A percentile compares a stretch with the other conserved stretches of the same genome.
phyloP scores from a whole-genome alignment of 2,329 filamentous ascomycete genomes.

The Ascochyta viciae-villosae region DNA sequence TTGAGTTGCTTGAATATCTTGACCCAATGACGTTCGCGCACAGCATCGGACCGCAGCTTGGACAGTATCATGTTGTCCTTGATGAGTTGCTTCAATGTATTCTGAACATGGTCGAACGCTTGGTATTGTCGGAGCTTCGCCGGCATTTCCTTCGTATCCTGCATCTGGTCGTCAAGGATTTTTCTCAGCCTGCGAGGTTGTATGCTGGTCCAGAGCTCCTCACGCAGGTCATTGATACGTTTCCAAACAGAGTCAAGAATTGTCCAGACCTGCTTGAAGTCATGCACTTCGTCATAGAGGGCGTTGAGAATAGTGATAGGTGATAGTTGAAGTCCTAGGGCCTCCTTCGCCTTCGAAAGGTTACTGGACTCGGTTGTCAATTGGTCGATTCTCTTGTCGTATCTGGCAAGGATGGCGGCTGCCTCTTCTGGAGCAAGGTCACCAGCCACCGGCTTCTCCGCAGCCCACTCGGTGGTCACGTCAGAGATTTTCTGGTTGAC shows the following conservation, averaged over 20 bases:
- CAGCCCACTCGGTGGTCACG: slow-evolving; percentile 86
- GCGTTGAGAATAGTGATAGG: slow-evolving; percentile 82
- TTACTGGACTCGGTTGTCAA: slow-evolving; percentile 89
- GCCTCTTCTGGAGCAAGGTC: slow-evolving; percentile 90
- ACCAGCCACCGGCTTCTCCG: slow-evolving; percentile 95
- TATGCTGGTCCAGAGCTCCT: slow-evolving; percentile 92
- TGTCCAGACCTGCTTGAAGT: slow-evolving; percentile 99
- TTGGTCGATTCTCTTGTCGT: slow-evolving; percentile 83
- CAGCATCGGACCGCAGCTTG: slow-evolving; percentile 94
- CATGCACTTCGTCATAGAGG: slow-evolving; percentile 93
- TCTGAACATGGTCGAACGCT: slow-evolving; percentile 98
- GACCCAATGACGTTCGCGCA: slow-evolving; percentile 94
- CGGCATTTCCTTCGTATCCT: slow-evolving; percentile 99
- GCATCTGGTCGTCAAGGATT: slow-evolving; percentile 88
- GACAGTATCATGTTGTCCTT: slow-evolving; percentile 89
- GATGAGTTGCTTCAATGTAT: slow-evolving; percentile 82
- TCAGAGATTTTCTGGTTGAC: slow-evolving; percentile 88
- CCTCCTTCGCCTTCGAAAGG: slow-evolving; percentile 96
- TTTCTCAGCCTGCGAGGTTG: slow-evolving; percentile 91
- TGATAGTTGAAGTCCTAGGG: slow-evolving; percentile 83
- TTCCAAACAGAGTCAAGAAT: slow-evolving; percentile 96
- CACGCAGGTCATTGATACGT: slow-evolving; percentile 90
- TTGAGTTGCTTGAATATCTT: slow-evolving; percentile 97
- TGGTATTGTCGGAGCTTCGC: slow-evolving; percentile 99
- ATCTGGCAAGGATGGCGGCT: slow-evolving; percentile 79